Evolutionary conservation across 2,329 filamentous ascomycete genomes (phyloP), one percentile per base, ranked within the genome.

Genomic region (Ophiostoma populinum): DNA sequence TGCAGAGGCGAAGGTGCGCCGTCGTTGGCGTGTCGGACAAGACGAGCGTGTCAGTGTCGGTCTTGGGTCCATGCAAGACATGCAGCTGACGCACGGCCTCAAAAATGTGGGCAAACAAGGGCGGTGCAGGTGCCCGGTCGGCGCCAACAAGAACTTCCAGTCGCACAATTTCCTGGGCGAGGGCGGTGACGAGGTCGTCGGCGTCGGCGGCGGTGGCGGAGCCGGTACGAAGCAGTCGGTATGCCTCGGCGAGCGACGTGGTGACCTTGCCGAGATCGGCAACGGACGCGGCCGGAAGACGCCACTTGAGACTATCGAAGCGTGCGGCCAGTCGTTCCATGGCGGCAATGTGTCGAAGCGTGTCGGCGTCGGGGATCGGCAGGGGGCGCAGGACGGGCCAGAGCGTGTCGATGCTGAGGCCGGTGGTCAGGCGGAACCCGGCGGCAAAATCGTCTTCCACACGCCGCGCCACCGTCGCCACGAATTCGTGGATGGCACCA

Each of bases 401-500:
- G 5, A 92, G 62, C 7, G 59, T 52, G 49, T 90, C 80, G 80
- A 92, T 90, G 44, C 72, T 76, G 10, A 85, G 58, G 0, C 83
- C 85, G 2, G 78, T 85, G 0, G 63, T 73, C 11, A 92, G 57
- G 37, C 73, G 72, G 57, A 85, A 86, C 2, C 71, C 74, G 12
- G 70, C 65, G 17, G 69, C 64, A 48, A 92, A 87, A 33, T 64
- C 63, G 25, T 57, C 57, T 28, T 64, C 55, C 2, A 76, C 47
- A 6, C 54, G 58, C 1, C 53, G 47, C 2, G 60, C 45, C 24
- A 70, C 48, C 8, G 49, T 42, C 2, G 48, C 45, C 4, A 60
- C 47, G n/a, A 71, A 54, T 2, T 56, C 48, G 3, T 46, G 49
- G 22, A 36, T 24, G 10, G 21, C 19, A 6, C 20, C 11, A 2